Conservation (phyloP, 176 grass and related monocot species). For the Poa pratensis region DNA sequence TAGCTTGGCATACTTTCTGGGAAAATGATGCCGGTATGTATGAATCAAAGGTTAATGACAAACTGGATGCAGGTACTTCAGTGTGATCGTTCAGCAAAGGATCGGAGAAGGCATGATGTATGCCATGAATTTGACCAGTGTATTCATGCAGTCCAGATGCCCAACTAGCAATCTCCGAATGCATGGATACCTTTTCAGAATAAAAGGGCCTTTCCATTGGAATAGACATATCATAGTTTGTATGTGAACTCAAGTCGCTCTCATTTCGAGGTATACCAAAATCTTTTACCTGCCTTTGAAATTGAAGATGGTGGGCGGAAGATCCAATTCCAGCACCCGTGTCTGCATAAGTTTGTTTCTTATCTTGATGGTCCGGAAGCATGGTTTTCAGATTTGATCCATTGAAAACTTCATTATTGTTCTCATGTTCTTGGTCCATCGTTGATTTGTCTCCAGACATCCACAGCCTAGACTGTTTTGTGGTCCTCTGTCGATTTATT, state of each 20-base stretch:
- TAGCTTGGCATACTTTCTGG: constrained; percentile 48
- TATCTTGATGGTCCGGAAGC: constrained; percentile 38
- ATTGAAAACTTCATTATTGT: constrained; percentile 44
- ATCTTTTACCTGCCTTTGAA: constrained; percentile 49
- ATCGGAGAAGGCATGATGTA: constrained; percentile 74
- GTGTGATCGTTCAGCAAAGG: constrained; percentile 54
- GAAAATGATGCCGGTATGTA: constrained; percentile 51
- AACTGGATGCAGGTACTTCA: constrained; percentile 44
- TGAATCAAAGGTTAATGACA: constrained; percentile 47
- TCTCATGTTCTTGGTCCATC: constrained; percentile 36
- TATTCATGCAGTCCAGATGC: constrained; percentile 42
- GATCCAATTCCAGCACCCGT: constrained; percentile 23
- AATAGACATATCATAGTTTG: constrained; percentile 45
- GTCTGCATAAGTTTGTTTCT: constrained; percentile 37
- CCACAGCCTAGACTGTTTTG: constrained; percentile 47
- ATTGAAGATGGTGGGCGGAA: constrained; percentile 32
- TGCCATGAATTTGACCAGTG: constrained; percentile 42
- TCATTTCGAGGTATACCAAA: constrained; percentile 42
- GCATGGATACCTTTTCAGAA: constrained; percentile 53
- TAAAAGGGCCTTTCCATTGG: constrained; percentile 46
- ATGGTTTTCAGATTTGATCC: constrained; percentile 33
- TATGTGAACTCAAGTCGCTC: constrained; percentile 48
- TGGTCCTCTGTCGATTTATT: constrained; percentile 42
- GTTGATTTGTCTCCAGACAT: constrained; percentile 43
- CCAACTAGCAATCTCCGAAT: constrained; percentile 36